Base-by-base conservation (phyloP, 108 stramenopile genomes). In the Thalassiosira profunda region DNA sequence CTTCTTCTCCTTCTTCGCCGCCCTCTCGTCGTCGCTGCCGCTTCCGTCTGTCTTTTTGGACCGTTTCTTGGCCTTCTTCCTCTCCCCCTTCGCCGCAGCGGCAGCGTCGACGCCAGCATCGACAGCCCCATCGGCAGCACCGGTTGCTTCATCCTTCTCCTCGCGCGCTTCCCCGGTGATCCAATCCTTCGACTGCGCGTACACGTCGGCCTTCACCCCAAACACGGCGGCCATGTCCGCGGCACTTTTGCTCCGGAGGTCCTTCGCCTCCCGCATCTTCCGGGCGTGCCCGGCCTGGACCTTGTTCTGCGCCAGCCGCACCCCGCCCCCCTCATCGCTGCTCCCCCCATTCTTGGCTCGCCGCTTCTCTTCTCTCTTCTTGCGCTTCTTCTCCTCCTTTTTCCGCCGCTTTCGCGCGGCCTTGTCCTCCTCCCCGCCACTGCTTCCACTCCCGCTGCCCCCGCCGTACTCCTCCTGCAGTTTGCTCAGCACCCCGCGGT, bases 221-320 rank as follows among this genome's bases (percentile, higher is more conserved):
- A 95, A 95, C 54, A 95, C 89, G 28, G 89, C 90, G 0, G 90
- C 87, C 81, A 92, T 74, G 57, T 95, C 94, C 12, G 75, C 66
- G 0, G 76, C 70, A 54, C 71, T 81, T 54, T 91, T 91, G 5
- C 70, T 68, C 15, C 60, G 58, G 57, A 95, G 88, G 53, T 86
- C 82, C 53, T 95, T 95, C 18, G 94, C 88, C 61, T 86, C 83
- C 26, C 94, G 68, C 83, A 91, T 86, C 56, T 92, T 92, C 0
- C 75, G 58, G 6, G 91, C 88, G 53, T 92, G 90, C 9, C 89
- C 89, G 30, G 91, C 88, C 31, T 81, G 84, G 3, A 92, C 88
- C 46, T 82, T 84, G 61, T 95, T 95, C 40, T 84, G 81, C 2
- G 94, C 78, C 4, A 95, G 64, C 46, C 74, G 60, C 4, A 76